Conservation (phyloP, 179 eudicot genomes). For the Silene noctiflora region DNA sequence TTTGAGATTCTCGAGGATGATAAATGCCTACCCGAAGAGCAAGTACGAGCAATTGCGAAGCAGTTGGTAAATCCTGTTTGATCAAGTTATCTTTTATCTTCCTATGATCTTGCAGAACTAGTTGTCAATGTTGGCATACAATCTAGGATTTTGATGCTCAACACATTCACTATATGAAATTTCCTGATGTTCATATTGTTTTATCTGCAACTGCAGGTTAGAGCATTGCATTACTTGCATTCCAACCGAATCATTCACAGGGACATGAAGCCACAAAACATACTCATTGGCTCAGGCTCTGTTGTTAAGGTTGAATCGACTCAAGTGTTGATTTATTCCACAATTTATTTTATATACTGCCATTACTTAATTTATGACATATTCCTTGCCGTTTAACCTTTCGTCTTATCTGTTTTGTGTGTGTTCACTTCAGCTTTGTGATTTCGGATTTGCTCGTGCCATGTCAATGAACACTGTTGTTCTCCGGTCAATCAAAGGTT, state of each 20-base stretch:
- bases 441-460: slow-evolving; percentile 98
- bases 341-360: neutral
- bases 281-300: slow-evolving; percentile 92
- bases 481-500: slow-evolving; percentile 97
- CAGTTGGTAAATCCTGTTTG: slow-evolving; percentile 60
- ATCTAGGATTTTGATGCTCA: neutral
- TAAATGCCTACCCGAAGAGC: slow-evolving; percentile 91
- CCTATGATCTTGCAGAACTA: slow-evolving; percentile 3
- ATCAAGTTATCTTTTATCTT: neutral
- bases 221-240: slow-evolving; percentile 90
- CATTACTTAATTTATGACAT: neutral
- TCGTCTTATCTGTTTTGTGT: slow-evolving; percentile 4
- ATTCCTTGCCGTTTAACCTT: neutral
- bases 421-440: slow-evolving; percentile 76
- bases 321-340: slow-evolving; percentile 6
- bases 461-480: slow-evolving; percentile 98
- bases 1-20: slow-evolving; percentile 98
- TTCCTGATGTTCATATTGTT: neutral
- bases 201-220: slow-evolving; percentile 52
- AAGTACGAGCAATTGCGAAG: slow-evolving; percentile 97
- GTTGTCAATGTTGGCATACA: slow-evolving; percentile 2
- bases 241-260: slow-evolving; percentile 96
- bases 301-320: slow-evolving; percentile 65
- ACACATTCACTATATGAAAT: neutral
- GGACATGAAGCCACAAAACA: slow-evolving; percentile 99